Evolutionary conservation across 768 basidiomycete species (phyloP).

Genomic region (Melanogaster broomeanus): DNA sequence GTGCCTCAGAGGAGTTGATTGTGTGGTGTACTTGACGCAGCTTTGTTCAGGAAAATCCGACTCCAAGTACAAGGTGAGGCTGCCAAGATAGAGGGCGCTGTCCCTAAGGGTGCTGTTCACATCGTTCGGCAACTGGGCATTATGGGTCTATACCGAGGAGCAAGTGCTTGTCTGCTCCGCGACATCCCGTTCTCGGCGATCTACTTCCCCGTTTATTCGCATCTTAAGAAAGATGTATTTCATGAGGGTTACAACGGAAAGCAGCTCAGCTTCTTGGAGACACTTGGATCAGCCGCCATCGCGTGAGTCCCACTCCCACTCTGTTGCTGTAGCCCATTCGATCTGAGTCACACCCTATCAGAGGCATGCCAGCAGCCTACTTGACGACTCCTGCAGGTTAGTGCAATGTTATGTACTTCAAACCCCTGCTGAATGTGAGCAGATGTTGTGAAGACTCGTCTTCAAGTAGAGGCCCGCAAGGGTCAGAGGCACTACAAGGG

Average conservation of each 20-base stretch:
- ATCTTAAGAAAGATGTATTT: conserved; percentile 92
- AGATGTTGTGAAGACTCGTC: conserved; percentile 97
- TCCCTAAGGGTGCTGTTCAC: conserved; percentile 84
- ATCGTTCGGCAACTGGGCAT: conserved; percentile 93
- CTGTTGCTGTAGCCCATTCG: conserved; percentile 13
- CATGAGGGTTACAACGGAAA: conserved; percentile 96
- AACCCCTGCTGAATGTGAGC: conserved; percentile 17
- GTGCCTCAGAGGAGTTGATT: conserved; percentile 20
- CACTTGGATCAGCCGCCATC: conserved; percentile 76
- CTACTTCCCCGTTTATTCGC: conserved; percentile 86
- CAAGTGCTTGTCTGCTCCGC: conserved; percentile 88
- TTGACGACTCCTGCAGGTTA: conserved; percentile 87
- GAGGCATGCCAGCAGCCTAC: conserved; percentile 98
- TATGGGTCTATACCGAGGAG: conserved; percentile 90
- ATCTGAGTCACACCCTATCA: conserved; percentile 40
- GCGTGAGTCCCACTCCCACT: conserved; percentile 54
- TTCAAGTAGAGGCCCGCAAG: conserved; percentile 90
- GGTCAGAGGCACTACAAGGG: conserved; percentile 94
- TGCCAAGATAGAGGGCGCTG: conserved; percentile 80
- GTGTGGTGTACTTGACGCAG: neutral
- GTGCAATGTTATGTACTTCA: conserved; percentile 17
- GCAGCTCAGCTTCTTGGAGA: conserved; percentile 87
- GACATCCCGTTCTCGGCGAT: conserved; percentile 98
- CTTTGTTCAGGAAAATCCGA: conserved; percentile 74
- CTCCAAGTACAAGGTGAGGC: conserved; percentile 96